Evolutionary conservation across 305 asterid species (phyloP).

Genomic region (Rubia peregrina): DNA sequence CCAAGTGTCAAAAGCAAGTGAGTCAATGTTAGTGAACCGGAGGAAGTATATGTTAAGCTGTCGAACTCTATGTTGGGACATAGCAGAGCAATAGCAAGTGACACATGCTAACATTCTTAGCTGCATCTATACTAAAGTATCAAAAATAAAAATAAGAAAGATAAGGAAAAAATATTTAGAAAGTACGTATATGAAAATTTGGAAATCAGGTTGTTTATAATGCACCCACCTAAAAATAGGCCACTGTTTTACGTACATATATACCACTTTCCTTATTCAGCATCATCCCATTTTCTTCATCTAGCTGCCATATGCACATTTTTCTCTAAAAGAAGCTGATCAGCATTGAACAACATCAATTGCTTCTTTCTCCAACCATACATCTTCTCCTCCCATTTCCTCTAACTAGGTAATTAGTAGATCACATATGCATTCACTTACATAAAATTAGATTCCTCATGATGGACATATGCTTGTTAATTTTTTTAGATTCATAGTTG

Average conservation of each 20-base stretch:
- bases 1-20: too few relatives aligned
- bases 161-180: not conserved
- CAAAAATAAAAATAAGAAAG: not conserved
- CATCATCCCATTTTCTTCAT: constrained; percentile 44
- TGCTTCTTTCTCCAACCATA: constrained; percentile 12
- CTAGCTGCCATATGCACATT: constrained; percentile 25
- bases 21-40: too few relatives aligned
- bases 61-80: not conserved
- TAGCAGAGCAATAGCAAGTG: not conserved
- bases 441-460: too few relatives aligned
- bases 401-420: not conserved
- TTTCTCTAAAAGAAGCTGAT: constrained; percentile 8
- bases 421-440: not conserved
- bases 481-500: not conserved
- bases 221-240: constrained; percentile 8
- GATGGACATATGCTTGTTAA: not conserved
- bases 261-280: constrained; percentile 35
- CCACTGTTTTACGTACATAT: constrained; percentile 32
- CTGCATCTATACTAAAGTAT: not conserved
- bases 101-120: not conserved
- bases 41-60: not conserved
- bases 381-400: not conserved
- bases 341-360: constrained; percentile 20
- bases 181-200: not conserved
- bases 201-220: constrained; percentile 13